These are phyloP conservation scores for Talaromyces albobiverticillius DNA, from an alignment of 2,329 filamentous ascomycete genomes.

Conservation along the genomic window DNA sequence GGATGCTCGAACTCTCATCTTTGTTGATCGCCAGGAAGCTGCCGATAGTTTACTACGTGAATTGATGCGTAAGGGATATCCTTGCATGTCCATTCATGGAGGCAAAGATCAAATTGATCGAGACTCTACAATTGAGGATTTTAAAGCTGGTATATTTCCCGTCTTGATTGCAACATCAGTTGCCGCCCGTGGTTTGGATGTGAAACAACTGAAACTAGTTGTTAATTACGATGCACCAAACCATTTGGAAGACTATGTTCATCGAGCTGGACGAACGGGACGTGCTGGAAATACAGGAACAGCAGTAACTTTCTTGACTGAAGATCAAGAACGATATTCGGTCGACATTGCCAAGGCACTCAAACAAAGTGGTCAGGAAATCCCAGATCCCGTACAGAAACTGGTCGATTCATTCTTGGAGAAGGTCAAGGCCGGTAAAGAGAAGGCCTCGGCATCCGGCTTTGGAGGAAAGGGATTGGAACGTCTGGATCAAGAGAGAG, in stretches of 20 bases:
- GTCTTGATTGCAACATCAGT: conserved; percentile 94
- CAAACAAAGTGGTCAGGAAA: conserved; percentile 81
- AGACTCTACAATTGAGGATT: conserved; percentile 87
- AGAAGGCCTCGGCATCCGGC: conserved; percentile 76
- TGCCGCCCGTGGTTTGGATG: conserved; percentile 89
- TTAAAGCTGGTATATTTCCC: conserved; percentile 86
- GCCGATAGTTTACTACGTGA: conserved; percentile 77
- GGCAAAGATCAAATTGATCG: conserved; percentile 92
- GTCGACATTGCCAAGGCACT: conserved; percentile 85
- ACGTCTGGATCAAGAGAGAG: conserved; percentile 83
- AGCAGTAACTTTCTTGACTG: conserved; percentile 89
- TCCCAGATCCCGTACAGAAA: conserved; percentile 67
- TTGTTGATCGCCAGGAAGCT: conserved; percentile 89
- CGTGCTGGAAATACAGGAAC: conserved; percentile 92
- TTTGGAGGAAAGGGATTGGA: conserved; percentile 96
- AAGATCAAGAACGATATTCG: conserved; percentile 87
- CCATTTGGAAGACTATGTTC: conserved; percentile 94
- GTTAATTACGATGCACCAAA: conserved; percentile 95
- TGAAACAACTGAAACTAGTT: conserved; percentile 92
- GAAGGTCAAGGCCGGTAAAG: conserved; percentile 89
- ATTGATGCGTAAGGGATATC: conserved; percentile 78
- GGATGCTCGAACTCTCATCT: conserved; percentile 84
- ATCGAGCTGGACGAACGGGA: conserved; percentile 88
- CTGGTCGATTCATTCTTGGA: conserved; percentile 70
- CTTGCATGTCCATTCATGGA: conserved; percentile 89